These are phyloP conservation scores for Colletotrichum somersetense DNA, from an alignment of 2,329 filamentous ascomycete genomes.

Conservation along the genomic window DNA sequence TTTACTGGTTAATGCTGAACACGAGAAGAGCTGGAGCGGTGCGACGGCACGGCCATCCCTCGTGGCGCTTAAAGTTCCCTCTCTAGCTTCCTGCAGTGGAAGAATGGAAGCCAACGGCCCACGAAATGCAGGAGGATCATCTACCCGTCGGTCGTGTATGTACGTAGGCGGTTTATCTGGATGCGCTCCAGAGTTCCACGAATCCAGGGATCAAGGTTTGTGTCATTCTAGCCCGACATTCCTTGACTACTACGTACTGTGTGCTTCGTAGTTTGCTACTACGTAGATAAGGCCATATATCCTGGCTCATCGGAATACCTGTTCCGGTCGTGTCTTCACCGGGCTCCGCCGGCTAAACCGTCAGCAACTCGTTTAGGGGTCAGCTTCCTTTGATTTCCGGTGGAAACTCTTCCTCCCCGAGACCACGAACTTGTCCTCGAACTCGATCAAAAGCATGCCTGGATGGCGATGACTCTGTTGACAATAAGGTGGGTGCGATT, in stretches of 20 bases:
- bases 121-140: conserved; percentile 11
- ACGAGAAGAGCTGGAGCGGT: conserved; percentile 18
- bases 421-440: background rate
- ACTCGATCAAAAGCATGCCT: background rate
- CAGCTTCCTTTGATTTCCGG: background rate
- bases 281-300: background rate
- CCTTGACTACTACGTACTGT: too few relatives aligned
- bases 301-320: background rate
- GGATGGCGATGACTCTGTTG: background rate
- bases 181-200: conserved; percentile 1
- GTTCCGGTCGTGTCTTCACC: background rate
- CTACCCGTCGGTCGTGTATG: conserved; percentile 11
- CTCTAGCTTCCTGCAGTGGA: conserved; percentile 26
- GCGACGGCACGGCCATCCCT: conserved; percentile 9
- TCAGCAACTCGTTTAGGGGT: background rate
- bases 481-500: conserved; percentile 3
- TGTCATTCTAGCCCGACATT: background rate
- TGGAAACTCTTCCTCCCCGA: background rate
- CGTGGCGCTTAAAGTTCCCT: conserved; percentile 32
- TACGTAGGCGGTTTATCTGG: conserved; percentile 8
- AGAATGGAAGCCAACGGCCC: conserved; percentile 1
- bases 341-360: background rate
- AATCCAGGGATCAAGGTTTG: conserved; percentile 11
- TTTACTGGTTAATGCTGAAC: conserved; percentile 1
- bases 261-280: background rate